A percentile compares a stretch with the other conserved stretches of the same genome.
Conservation (phyloP, 1,284 basidiomycete species). For the Leccinum solheimii region DNA sequence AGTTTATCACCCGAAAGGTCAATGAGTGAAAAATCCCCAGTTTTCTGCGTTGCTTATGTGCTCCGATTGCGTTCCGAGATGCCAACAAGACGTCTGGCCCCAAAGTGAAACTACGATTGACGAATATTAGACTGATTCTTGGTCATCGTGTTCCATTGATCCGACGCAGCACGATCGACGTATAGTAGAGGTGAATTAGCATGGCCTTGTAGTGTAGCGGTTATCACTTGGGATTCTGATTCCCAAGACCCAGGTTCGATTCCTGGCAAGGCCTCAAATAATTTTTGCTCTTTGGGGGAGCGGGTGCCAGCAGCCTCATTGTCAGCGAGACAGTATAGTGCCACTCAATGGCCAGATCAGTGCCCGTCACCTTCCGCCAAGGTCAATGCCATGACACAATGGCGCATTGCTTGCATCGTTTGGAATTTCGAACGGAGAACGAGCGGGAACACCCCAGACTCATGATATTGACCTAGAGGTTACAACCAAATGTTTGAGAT, state of each 20-base stretch:
- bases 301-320: neutral
- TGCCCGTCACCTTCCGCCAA: too few species aligned
- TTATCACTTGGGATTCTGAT: slow-evolving; percentile 62
- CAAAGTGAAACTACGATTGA: neutral
- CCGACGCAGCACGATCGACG: neutral
- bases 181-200: neutral
- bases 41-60: neutral
- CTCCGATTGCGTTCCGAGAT: neutral
- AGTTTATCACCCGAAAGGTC: neutral
- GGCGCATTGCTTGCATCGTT: too few species aligned
- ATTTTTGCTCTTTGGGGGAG: slow-evolving; percentile 1
- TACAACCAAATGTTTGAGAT: too few species aligned
- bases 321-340: neutral
- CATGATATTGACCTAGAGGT: too few species aligned
- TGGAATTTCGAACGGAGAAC: too few species aligned
- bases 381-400: too few species aligned
- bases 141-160: too few species aligned
- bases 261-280: slow-evolving; percentile 25
- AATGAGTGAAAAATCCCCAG: neutral
- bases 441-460: too few species aligned
- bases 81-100: neutral
- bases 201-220: slow-evolving; percentile 37
- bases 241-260: slow-evolving; percentile 33
- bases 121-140: too few species aligned
- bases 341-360: neutral